A percentile compares a stretch with the other conserved stretches of the same genome.
phyloP scores from a whole-genome alignment of 2,329 filamentous ascomycete species.

The Colletotrichum magnum region DNA sequence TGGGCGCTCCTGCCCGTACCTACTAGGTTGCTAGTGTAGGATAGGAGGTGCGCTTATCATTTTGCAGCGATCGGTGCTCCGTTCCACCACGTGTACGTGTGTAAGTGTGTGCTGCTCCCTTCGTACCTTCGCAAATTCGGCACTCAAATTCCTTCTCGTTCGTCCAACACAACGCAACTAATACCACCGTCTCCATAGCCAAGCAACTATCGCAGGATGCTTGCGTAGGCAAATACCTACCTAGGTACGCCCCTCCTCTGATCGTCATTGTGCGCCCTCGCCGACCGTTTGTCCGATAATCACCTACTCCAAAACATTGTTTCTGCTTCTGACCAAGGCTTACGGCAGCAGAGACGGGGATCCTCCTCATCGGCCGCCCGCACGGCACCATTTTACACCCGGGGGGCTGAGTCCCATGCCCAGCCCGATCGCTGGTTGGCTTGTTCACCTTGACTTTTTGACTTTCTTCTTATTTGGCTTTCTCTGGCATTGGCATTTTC shows the following conservation, averaged over 20 bases:
- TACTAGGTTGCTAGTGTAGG: too few species aligned
- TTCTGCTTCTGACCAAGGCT: conserved; percentile 35
- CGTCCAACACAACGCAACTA: conserved; percentile 10
- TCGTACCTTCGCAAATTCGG: not conserved
- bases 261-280: conserved; percentile 6
- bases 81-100: conserved; percentile 2
- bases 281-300: conserved; percentile 9
- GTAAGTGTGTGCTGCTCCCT: too few species aligned
- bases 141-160: not conserved
- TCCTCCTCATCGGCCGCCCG: conserved; percentile 11
- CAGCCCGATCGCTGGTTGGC: conserved; percentile 21
- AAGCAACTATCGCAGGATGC: conserved; percentile 31
- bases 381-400: conserved; percentile 30
- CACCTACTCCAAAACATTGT: conserved; percentile 18
- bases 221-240: conserved; percentile 26
- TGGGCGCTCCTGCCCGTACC: too few species aligned
- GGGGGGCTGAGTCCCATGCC: conserved; percentile 29
- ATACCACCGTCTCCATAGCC: conserved; percentile 20
- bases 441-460: conserved; percentile 21
- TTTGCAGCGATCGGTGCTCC: conserved; percentile 32
- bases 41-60: conserved; percentile 17
- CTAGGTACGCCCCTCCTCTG: not conserved
- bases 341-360: conserved; percentile 23
- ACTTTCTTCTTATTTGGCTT: conserved; percentile 5
- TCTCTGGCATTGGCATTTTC: conserved; percentile 7